Base-by-base conservation (phyloP, 164 flowering plant species). In the Macadamia integrifolia region DNA sequence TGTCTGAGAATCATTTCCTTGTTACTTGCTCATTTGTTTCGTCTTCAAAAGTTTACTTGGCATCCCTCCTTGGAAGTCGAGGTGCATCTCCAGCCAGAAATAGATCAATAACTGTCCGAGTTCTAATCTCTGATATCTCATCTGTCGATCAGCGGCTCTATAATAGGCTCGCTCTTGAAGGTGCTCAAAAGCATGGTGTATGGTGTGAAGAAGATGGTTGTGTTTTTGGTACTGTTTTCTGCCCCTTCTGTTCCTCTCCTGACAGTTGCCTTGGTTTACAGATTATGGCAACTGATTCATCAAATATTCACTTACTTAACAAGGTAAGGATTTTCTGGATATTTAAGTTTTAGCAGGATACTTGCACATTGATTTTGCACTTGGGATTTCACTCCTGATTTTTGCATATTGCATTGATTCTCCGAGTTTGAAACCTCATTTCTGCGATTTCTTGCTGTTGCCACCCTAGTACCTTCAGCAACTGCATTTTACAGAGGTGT, bases 121-220 rank as follows among this genome's bases (percentile, higher is more conserved):
- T 93, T 65, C 31, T 89, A 46, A 76, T 88, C 8, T 78, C 84
- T 48, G 91, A 91, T 11, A 30, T 67, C 52, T 78, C 79, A 72
- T 85, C 82, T 42, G 78, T 93, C 62, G 69, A 87, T 78, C 80
- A 75, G 68, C 72, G 73, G 23, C 75, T 93, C 43, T 76, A 57
- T 42, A 74, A 71, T 49, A 75, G 78, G 59, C 40, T 29, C 15
- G 61, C 64, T 43, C 35, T 28, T 56, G 79, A 72, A 60, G 72
- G 67, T 65, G 72, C 44, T 66, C 70, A 67, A 43, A 77, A 70
- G 40, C 79, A 81, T 68, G 96, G 86, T 42, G 69, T 83, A 68
- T 93, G 98, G 97, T 84, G 84, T 76, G 81, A 85, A 73, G 83
- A 86, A 77, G 98, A 93, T 82, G 98, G 98, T 1, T 93, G 97